Evolutionary conservation across 129 eudicot genomes (phyloP).

Genomic region (Helianthus tuberosus): DNA sequence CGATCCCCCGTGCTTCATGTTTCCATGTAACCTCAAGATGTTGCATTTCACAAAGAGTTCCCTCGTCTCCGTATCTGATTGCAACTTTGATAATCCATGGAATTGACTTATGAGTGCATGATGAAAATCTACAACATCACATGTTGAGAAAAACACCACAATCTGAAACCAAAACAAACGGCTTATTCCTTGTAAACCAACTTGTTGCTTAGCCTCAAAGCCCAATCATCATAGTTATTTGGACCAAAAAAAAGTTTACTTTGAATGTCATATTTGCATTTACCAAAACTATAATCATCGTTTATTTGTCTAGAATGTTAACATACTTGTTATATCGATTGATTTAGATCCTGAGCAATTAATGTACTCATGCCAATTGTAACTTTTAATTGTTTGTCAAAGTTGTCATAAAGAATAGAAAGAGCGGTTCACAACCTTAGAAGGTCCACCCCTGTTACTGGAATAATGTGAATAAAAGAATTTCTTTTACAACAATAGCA

Average conservation of each 20-base stretch:
- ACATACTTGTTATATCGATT: background rate
- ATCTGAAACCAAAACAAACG: conserved; percentile 53
- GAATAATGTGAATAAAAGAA: background rate
- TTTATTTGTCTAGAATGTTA: background rate
- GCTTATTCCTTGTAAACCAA: conserved; percentile 9
- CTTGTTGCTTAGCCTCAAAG: background rate
- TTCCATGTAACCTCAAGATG: conserved; percentile 78
- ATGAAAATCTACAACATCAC: conserved; percentile 96
- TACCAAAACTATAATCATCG: conserved; percentile 1
- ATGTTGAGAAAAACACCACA: conserved; percentile 93
- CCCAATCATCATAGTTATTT: background rate
- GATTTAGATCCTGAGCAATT: background rate
- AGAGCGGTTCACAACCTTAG: background rate
- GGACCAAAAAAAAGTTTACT: background rate
- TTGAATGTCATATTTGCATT: background rate
- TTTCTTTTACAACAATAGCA: background rate
- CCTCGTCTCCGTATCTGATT: conserved; percentile 43
- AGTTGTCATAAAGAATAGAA: background rate
- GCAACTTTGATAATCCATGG: conserved; percentile 44
- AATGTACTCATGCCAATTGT: background rate
- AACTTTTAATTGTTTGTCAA: background rate
- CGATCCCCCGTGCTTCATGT: conserved; percentile 92
- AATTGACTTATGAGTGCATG: conserved; percentile 66
- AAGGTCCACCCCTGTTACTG: background rate
- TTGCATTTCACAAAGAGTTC: conserved; percentile 68